Evolutionary conservation across 305 asterid species (phyloP).

Genomic region (Fraxinus velutina): DNA sequence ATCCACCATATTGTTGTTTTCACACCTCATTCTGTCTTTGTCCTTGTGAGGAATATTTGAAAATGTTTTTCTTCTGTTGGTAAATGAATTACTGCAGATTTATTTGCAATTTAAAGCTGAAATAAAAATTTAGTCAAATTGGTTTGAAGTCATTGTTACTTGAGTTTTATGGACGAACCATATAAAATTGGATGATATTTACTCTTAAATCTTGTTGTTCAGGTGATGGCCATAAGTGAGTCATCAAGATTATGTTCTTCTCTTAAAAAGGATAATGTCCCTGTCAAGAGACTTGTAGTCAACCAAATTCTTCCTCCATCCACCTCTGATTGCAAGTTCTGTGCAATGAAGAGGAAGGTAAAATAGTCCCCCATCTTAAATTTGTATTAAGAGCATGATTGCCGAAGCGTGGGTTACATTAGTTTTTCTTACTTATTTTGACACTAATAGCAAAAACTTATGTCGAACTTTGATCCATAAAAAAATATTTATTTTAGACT

Average conservation of each 20-base stretch:
- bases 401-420: not conserved
- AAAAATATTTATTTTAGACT: not conserved
- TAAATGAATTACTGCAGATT: not conserved
- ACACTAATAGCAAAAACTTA: not conserved
- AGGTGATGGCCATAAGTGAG: slow-evolving; percentile 93
- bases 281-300: slow-evolving; percentile 76
- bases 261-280: slow-evolving; percentile 76
- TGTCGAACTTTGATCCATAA: not conserved
- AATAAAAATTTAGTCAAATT: not conserved
- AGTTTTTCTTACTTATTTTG: not conserved
- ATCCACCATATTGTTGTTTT: not conserved
- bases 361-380: not conserved
- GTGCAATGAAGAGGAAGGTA: slow-evolving; percentile 88
- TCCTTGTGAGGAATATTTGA: not conserved
- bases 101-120: not conserved
- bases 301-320: slow-evolving; percentile 88
- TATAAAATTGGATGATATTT: not conserved
- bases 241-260: slow-evolving; percentile 84
- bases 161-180: not conserved
- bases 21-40: not conserved
- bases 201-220: slow-evolving; percentile 2
- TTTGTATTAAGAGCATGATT: not conserved
- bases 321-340: slow-evolving; percentile 86
- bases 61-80: not conserved
- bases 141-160: not conserved